Evolutionary conservation across 2,329 filamentous ascomycete genomes (phyloP), one percentile per base, ranked within the genome.

Genomic region (Epichloe uncinata): DNA sequence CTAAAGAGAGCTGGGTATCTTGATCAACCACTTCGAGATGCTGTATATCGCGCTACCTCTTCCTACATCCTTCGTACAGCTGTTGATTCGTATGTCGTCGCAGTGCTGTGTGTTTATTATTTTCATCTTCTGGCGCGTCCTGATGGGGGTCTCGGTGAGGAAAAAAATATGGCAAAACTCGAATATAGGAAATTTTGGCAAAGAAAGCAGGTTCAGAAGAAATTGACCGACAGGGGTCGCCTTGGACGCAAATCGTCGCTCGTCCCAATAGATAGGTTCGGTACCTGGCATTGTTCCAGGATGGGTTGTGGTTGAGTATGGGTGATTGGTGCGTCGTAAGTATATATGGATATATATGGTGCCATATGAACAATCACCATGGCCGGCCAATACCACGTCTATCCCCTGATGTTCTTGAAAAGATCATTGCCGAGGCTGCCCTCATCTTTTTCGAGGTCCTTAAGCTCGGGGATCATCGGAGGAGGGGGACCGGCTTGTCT

Each of bases 391-490:
- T 20, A 12, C 18, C 6, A 47, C 7, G 33, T 30, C n/a, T 42
- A 36, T 66, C 69, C 79, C 59, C 77, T 77, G 61, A 81, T 80
- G 54, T 74, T 70, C 60, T 78, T 79, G 63, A 81, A 81, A 35
- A 81, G 64, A 53, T 80, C 75, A 52, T 66, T 63, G 47, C 75
- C 75, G 34, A 77, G 64, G 50, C 65, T 66, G 42, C 66, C 69
- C 6, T 70, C 68, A 41, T 76, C 69, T 50, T 73, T 70, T 57
- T 77, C 70, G 50, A 79, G 66, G 45, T 73, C 69, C 57, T 64
- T 69, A 46, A 81, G 66, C 59, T 81, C 77, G 18, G 78, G 78
- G 47, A 81, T 80, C 75, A 75, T 79, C 22, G 78, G 78, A 37
- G 78, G 75, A 50, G 77, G 78, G 8, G 77, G 76, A 11, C 73